Base-by-base conservation (phyloP, 2,329 filamentous ascomycete species). In the Verticillium dahliae region DNA sequence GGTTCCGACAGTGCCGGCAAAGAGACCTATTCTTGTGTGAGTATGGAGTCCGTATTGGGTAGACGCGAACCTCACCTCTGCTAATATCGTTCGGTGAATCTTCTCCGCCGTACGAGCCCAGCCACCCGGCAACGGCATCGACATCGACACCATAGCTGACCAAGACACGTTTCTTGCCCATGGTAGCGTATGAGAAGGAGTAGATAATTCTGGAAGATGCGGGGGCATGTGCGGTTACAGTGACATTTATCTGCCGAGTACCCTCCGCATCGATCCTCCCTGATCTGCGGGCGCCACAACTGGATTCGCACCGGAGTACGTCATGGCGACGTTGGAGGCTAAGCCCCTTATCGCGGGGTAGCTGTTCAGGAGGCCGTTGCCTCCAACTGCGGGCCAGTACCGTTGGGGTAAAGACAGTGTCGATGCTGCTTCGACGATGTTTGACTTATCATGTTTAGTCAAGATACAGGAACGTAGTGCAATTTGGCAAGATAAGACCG, bases 111-210 rank as follows among this genome's bases (percentile, higher is more conserved):
- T 92, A 92, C 0, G 85, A 89, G 0, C 89, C 89, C 0, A 92
- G 78, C 90, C 89, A 92, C 9, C 89, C 88, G 1, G 88, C 85
- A 1, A 91, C 87, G n/a, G 88, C 89, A 65, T 92, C 89, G 33
- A 92, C 87, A 64, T 92, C 89, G 31, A 91, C 86, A 2, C 88
- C 87, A 67, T 90, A 90, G 66, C 83, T 79, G 34, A 73, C 68
- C 56, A 75, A 70, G 64, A 75, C 73, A 10, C 73, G 70, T 66
- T 75, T 74, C 66, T 74, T 74, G 45, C 69, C 72, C 73, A 75
- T 75, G 7, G 22, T 68, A 60, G 45, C 27, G 27, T 35, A n/a
- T 50, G 45, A n/a, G 22, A 10, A 37, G 13, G 13, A 5, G 13
- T 13, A 15, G 6, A 6, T 22, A 18, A 22, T 22, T 37, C 13